A percentile compares a stretch with the other conserved stretches of the same genome.
Evolutionary conservation across 352 stramenopile species (phyloP).

Genomic region (Phytophthora sp.): DNA sequence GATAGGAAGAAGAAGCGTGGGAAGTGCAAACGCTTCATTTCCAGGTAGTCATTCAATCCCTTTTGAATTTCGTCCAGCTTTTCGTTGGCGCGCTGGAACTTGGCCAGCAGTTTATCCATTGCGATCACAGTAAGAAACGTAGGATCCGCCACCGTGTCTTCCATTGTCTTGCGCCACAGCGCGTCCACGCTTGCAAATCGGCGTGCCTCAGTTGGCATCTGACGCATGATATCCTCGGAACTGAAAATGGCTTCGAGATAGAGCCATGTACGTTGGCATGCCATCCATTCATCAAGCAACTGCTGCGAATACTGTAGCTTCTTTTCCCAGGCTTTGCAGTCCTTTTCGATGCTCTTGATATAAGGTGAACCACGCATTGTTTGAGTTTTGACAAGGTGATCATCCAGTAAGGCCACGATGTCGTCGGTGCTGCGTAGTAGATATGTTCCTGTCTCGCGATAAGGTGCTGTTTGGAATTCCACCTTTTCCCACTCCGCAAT

Average conservation of each 20-base stretch:
- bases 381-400: slow-evolving; percentile 95
- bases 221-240: slow-evolving; percentile 95
- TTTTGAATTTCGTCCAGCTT: slow-evolving; percentile 96
- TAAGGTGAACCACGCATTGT: slow-evolving; percentile 95
- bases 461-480: slow-evolving; percentile 92
- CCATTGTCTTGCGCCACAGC: slow-evolving; percentile 93
- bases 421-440: slow-evolving; percentile 89
- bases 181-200: slow-evolving; percentile 91
- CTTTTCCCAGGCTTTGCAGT: slow-evolving; percentile 90
- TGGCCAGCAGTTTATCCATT: slow-evolving; percentile 91
- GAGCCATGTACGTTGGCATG: slow-evolving; percentile 94
- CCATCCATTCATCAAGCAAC: slow-evolving; percentile 95
- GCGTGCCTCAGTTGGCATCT: slow-evolving; percentile 93
- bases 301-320: slow-evolving; percentile 90
- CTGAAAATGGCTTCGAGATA: slow-evolving; percentile 97
- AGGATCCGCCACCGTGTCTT: slow-evolving; percentile 87
- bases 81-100: slow-evolving; percentile 94
- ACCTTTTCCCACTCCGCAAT: slow-evolving; percentile 94
- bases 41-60: slow-evolving; percentile 93
- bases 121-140: slow-evolving; percentile 91
- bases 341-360: slow-evolving; percentile 94
- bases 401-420: slow-evolving; percentile 92
- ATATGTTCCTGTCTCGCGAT: slow-evolving; percentile 94
- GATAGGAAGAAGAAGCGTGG: slow-evolving; percentile 96
- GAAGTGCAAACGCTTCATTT: slow-evolving; percentile 94